A percentile compares a stretch with the other conserved stretches of the same genome.
phyloP scores from a whole-genome alignment of 768 basidiomycete species.

The Scleroderma citrinum region DNA sequence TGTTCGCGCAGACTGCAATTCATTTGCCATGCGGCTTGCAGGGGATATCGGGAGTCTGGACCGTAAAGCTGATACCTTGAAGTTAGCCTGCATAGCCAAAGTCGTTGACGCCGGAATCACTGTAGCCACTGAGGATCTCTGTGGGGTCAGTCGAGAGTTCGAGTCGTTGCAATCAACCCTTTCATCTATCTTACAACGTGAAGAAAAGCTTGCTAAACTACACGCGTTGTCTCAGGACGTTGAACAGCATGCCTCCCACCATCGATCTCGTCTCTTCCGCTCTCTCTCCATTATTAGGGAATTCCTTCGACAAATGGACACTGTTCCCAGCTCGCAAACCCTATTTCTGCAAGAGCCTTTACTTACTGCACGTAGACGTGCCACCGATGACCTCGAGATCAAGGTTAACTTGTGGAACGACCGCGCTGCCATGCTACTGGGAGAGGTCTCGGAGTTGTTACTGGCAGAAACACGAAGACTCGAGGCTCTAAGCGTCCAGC shows the following conservation, averaged over 20 bases:
- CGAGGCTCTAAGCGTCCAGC: slow-evolving; percentile 32
- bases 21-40: slow-evolving; percentile 57
- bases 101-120: slow-evolving; percentile 42
- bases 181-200: slow-evolving; percentile 19
- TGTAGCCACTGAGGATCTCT: slow-evolving; percentile 34
- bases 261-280: slow-evolving; percentile 35
- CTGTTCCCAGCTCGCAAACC: slow-evolving; percentile 38
- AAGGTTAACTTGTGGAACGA: slow-evolving; percentile 46
- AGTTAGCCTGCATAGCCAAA: slow-evolving; percentile 48
- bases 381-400: slow-evolving; percentile 46
- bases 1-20: slow-evolving; percentile 65
- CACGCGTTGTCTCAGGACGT: slow-evolving; percentile 31
- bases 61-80: slow-evolving; percentile 42
- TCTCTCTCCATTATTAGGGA: slow-evolving; percentile 52
- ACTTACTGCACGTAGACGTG: slow-evolving; percentile 41
- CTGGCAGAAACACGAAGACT: slow-evolving; percentile 37
- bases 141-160: slow-evolving; percentile 35
- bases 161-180: slow-evolving; percentile 33
- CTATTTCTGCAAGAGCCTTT: slow-evolving; percentile 39
- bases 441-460: slow-evolving; percentile 34
- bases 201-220: slow-evolving; percentile 32
- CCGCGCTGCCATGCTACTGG: slow-evolving; percentile 22
- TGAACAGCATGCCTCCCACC: slow-evolving; percentile 29
- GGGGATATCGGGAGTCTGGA: slow-evolving; percentile 48
- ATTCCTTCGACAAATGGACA: slow-evolving; percentile 51